Percentiles rank a stretch among this genome's conserved stretches.
Conservation (phyloP, 305 asterid species). For the Salvia sclarea region DNA sequence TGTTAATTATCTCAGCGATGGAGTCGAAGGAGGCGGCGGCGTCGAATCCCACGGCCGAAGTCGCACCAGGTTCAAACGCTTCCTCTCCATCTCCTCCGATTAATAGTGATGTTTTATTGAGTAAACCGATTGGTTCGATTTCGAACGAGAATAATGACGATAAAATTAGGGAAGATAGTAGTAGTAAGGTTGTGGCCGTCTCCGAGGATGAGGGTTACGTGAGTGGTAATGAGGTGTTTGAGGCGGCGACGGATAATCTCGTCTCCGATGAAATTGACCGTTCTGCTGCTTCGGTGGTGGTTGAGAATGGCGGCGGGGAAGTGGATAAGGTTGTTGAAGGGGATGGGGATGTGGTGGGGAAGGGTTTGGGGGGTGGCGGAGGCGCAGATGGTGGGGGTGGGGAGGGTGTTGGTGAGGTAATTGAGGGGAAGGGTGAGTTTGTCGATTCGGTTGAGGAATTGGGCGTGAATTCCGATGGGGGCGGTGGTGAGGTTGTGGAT, state of each 20-base stretch:
- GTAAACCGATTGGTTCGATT: constrained; percentile 23
- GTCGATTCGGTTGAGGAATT: constrained; percentile 29
- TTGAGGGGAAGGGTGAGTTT: constrained; percentile 31
- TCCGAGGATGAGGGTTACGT: constrained; percentile 53
- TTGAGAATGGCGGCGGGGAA: constrained; percentile 40
- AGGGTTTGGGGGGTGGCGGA: constrained; percentile 29
- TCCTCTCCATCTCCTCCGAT: constrained; percentile 26
- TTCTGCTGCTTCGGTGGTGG: constrained; percentile 33
- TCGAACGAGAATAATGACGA: constrained; percentile 28
- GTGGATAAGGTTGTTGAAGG: constrained; percentile 32
- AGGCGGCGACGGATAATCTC: constrained; percentile 40
- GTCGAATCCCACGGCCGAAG: constrained; percentile 32
- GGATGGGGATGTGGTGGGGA: constrained; percentile 21
- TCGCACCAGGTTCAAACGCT: constrained; percentile 46
- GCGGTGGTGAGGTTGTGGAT: constrained; percentile 35
- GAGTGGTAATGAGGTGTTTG: constrained; percentile 66
- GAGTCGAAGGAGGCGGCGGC: constrained; percentile 54
- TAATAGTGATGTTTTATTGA: constrained; percentile 31
- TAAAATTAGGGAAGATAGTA: constrained; percentile 25
- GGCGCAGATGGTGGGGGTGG: constrained; percentile 15
- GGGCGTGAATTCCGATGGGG: constrained; percentile 33
- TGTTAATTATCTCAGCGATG: constrained; percentile 41
- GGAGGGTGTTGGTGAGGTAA: constrained; percentile 21
- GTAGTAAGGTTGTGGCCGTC: constrained; percentile 31
- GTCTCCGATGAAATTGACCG: constrained; percentile 22